Conservation (phyloP, 2,329 filamentous ascomycete genomes). For the Colletotrichum ledebouriae region DNA sequence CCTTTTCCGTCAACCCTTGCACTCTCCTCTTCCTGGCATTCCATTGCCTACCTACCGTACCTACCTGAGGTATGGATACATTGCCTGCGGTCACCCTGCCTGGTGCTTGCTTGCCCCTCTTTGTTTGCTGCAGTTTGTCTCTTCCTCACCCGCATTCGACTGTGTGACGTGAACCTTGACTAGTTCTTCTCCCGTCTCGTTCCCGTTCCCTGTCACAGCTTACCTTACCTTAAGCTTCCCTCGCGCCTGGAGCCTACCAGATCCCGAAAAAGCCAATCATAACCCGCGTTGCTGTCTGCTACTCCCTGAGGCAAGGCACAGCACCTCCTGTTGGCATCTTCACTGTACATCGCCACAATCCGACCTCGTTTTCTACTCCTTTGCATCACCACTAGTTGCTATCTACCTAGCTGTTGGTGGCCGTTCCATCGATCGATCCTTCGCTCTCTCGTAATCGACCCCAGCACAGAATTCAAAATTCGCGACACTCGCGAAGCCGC, state of each 20-base stretch:
- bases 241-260: slow-evolving; percentile 18
- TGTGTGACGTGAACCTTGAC: slow-evolving; percentile 15
- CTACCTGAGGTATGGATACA: neutral
- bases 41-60: too few species aligned
- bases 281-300: slow-evolving; percentile 10
- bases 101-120: slow-evolving; percentile 3
- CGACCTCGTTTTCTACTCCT: slow-evolving; percentile 6
- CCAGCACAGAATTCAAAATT: slow-evolving; percentile 10
- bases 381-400: slow-evolving; percentile 28
- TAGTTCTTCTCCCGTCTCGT: slow-evolving; percentile 9
- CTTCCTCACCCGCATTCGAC: slow-evolving; percentile 1
- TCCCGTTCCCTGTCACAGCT: slow-evolving; percentile 27
- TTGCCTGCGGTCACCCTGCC: neutral
- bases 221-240: slow-evolving; percentile 7
- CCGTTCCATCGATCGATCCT: slow-evolving; percentile 31
- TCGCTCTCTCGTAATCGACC: neutral
- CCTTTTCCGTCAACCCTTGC: neutral
- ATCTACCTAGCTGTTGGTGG: slow-evolving; percentile 16
- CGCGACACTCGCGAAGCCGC: slow-evolving; percentile 7
- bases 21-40: neutral
- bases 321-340: neutral
- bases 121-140: slow-evolving; percentile 16
- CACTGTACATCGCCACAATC: slow-evolving; percentile 32
- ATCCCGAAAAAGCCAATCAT: slow-evolving; percentile 10
- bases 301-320: slow-evolving; percentile 10